A percentile compares a stretch with the other conserved stretches of the same genome.
phyloP scores from a whole-genome alignment of 176 grass and related monocot species.

The Puya raimondii region DNA sequence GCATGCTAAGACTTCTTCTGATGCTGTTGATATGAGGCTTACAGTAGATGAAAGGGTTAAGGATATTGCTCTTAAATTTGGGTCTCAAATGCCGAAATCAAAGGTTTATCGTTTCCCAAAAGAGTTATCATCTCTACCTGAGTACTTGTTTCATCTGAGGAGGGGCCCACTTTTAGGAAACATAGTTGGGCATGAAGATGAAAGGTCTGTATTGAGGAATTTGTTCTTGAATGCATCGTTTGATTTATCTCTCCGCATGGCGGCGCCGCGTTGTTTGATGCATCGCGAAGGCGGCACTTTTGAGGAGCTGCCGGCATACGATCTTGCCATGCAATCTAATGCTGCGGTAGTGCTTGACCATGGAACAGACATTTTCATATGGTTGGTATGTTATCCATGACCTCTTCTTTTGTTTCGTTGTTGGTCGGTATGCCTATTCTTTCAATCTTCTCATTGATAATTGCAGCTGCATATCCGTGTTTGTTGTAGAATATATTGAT shows the following conservation, averaged over 20 bases:
- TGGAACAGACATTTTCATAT: conserved; percentile 99
- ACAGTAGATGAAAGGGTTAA: conserved; percentile 88
- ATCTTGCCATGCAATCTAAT: conserved; percentile 91
- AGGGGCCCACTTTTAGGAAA: conserved; percentile 91
- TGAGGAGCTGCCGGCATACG: conserved; percentile 93
- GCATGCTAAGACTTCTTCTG: conserved; percentile 45
- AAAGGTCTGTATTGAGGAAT: conserved; percentile 82
- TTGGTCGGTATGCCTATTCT: background rate
- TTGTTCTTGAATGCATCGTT: conserved; percentile 76
- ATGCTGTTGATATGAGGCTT: conserved; percentile 56
- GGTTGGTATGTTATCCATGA: conserved; percentile 69
- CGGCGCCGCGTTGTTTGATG: conserved; percentile 86
- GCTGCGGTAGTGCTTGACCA: conserved; percentile 88
- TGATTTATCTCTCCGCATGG: conserved; percentile 84
- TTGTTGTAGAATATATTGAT: too few species aligned
- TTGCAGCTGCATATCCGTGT: too few species aligned
- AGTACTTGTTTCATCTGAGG: conserved; percentile 91
- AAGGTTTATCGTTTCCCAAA: conserved; percentile 77
- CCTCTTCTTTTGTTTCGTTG: conserved; percentile 10
- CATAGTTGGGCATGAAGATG: conserved; percentile 93
- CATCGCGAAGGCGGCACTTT: conserved; percentile 88
- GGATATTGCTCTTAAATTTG: conserved; percentile 79
- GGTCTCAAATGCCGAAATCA: conserved; percentile 67
- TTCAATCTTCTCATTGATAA: too few species aligned
- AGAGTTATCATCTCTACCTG: conserved; percentile 69